These are phyloP conservation scores for Candida sithepensis DNA, from an alignment of 805 yeast genomes.

Conservation along the genomic window DNA sequence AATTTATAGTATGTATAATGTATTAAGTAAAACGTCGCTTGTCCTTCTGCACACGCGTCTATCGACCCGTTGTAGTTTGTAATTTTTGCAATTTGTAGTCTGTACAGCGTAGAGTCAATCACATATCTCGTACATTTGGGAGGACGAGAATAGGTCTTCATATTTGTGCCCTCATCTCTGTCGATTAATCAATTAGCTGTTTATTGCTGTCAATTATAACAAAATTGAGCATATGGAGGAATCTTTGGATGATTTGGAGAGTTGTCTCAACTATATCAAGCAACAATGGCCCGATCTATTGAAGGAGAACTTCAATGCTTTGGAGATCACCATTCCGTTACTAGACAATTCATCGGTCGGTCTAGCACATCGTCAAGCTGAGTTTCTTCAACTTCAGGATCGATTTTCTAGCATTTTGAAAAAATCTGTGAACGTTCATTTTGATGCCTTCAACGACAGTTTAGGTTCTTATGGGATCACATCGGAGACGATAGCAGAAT, in stretches of 20 bases:
- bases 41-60: too few species aligned
- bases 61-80: too few species aligned
- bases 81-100: too few species aligned
- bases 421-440: conserved; percentile 73
- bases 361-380: conserved; percentile 65
- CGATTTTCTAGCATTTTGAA: conserved; percentile 57
- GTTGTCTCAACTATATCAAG: conserved; percentile 11
- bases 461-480: conserved; percentile 81
- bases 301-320: conserved; percentile 64
- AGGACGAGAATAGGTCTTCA: too few species aligned
- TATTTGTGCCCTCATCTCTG: too few species aligned
- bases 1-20: too few species aligned
- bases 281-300: conserved; percentile 38
- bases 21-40: too few species aligned
- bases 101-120: too few species aligned
- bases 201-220: too few species aligned
- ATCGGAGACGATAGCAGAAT: conserved; percentile 56
- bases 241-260: conserved; percentile 18
- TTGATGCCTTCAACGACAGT: conserved; percentile 79
- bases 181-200: too few species aligned
- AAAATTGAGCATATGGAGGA: conserved; percentile 9
- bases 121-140: too few species aligned
- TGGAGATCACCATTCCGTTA: conserved; percentile 79
- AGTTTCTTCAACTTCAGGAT: conserved; percentile 59
- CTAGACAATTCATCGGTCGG: conserved; percentile 92